Conservation (phyloP, 768 basidiomycete genomes). For the Termitomyces sp. region DNA sequence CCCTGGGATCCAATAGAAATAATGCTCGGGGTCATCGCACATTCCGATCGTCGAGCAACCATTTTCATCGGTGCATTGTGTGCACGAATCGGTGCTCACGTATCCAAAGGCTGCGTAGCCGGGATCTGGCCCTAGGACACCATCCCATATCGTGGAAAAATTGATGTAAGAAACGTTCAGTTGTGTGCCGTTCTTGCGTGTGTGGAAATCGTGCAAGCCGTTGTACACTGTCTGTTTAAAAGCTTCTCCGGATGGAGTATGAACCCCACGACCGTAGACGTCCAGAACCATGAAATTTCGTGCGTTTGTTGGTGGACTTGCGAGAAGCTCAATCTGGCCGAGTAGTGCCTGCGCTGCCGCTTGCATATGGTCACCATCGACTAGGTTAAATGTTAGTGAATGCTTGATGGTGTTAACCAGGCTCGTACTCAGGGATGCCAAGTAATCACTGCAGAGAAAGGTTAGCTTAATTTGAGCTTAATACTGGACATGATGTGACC, state of each 20-base stretch:
- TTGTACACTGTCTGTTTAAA: slow-evolving; percentile 46
- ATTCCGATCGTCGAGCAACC: slow-evolving; percentile 30
- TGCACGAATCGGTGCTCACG: slow-evolving; percentile 35
- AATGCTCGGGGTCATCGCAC: slow-evolving; percentile 45
- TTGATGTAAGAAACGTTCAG: slow-evolving; percentile 46
- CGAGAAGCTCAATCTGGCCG: slow-evolving; percentile 43
- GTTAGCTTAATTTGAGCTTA: not conserved
- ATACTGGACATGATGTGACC: slow-evolving; percentile 11
- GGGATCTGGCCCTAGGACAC: slow-evolving; percentile 40
- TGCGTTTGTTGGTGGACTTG: slow-evolving; percentile 48
- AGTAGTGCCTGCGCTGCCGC: slow-evolving; percentile 44
- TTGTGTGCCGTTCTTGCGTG: slow-evolving; percentile 21
- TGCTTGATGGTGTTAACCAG: not conserved
- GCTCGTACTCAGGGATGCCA: slow-evolving; percentile 38
- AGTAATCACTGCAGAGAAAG: slow-evolving; percentile 35
- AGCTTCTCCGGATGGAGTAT: slow-evolving; percentile 40
- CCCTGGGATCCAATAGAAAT: slow-evolving; percentile 55
- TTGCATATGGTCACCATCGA: slow-evolving; percentile 45
- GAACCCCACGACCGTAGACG: slow-evolving; percentile 47
- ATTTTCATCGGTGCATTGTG: slow-evolving; percentile 27
- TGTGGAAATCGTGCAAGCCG: slow-evolving; percentile 36
- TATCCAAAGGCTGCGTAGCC: slow-evolving; percentile 51
- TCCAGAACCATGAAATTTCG: slow-evolving; percentile 49
- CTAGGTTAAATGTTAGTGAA: not conserved
- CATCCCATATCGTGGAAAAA: slow-evolving; percentile 51